Evolutionary conservation across 2,329 filamentous ascomycete genomes (phyloP).

Genomic region (Nannizziopsis barbatae): DNA sequence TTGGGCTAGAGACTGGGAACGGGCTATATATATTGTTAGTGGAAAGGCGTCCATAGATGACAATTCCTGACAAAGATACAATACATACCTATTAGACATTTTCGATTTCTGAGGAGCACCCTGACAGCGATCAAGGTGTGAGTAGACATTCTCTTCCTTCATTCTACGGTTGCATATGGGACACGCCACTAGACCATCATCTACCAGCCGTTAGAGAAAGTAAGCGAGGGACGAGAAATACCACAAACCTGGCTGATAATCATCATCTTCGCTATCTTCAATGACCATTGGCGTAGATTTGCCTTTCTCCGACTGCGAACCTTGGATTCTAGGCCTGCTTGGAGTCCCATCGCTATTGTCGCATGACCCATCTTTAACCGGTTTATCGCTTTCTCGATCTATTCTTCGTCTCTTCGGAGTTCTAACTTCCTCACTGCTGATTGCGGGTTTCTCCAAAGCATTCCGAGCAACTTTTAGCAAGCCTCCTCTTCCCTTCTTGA

Average conservation of each 20-base stretch:
- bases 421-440: slow-evolving; percentile 25
- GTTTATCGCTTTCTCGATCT: slow-evolving; percentile 25
- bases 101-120: slow-evolving; percentile 16
- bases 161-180: slow-evolving; percentile 71
- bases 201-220: slow-evolving; percentile 25
- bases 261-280: slow-evolving; percentile 34
- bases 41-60: not conserved
- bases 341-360: slow-evolving; percentile 14
- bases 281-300: slow-evolving; percentile 23
- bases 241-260: slow-evolving; percentile 27
- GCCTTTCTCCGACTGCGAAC: slow-evolving; percentile 15
- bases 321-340: slow-evolving; percentile 26
- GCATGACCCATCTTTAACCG: slow-evolving; percentile 18
- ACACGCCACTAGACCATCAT: slow-evolving; percentile 70
- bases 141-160: slow-evolving; percentile 65
- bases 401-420: slow-evolving; percentile 29
- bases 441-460: slow-evolving; percentile 42
- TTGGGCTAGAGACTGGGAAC: not conserved
- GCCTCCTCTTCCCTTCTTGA: slow-evolving; percentile 52
- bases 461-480: slow-evolving; percentile 54
- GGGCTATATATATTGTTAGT: not conserved
- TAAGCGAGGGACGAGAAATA: not conserved
- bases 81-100: not conserved
- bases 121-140: slow-evolving; percentile 64
- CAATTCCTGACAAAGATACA: not conserved